Percentiles rank a stretch among this genome's conserved stretches.
Conservation (phyloP, 1,139 yeast genomes). For the Yamadazyma kanchanaburiensis region DNA sequence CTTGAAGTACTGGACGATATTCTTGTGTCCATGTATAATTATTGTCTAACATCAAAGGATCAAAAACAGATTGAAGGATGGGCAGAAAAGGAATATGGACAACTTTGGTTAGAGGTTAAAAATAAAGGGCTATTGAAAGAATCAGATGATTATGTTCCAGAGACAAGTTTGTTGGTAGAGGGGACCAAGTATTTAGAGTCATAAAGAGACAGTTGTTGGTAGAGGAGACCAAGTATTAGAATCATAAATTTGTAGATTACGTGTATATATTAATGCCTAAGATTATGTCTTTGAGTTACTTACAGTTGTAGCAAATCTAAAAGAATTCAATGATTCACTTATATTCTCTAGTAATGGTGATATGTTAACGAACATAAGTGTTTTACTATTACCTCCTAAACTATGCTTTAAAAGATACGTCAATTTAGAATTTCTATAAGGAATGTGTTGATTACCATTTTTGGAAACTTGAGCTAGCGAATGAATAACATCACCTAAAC, state of each 20-base stretch:
- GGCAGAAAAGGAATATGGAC: slow-evolving; percentile 45
- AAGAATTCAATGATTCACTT: slow-evolving; percentile 76
- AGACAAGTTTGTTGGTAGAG: slow-evolving; percentile 15
- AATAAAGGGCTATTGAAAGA: slow-evolving; percentile 35
- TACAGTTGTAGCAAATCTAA: slow-evolving; percentile 86
- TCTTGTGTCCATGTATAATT: slow-evolving; percentile 57
- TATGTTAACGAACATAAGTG: slow-evolving; percentile 89
- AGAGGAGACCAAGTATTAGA: too few species aligned
- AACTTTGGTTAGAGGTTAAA: slow-evolving; percentile 46
- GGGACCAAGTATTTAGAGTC: too few species aligned
- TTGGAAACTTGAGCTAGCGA: slow-evolving; percentile 51
- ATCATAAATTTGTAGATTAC: too few species aligned
- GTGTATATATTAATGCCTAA: background rate
- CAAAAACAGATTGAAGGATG: slow-evolving; percentile 49
- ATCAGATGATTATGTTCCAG: slow-evolving; percentile 34
- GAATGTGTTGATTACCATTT: slow-evolving; percentile 37
- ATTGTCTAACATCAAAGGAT: slow-evolving; percentile 49
- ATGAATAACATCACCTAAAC: slow-evolving; percentile 86
- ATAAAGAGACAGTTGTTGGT: too few species aligned
- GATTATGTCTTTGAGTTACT: slow-evolving; percentile 49
- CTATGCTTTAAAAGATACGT: slow-evolving; percentile 85
- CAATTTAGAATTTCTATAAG: slow-evolving; percentile 57
- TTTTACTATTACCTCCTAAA: slow-evolving; percentile 80
- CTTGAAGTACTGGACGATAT: slow-evolving; percentile 48
- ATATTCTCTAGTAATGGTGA: slow-evolving; percentile 65